Conservation (phyloP, 2,329 filamentous ascomycete species). For the Fusarium armeniacum region DNA sequence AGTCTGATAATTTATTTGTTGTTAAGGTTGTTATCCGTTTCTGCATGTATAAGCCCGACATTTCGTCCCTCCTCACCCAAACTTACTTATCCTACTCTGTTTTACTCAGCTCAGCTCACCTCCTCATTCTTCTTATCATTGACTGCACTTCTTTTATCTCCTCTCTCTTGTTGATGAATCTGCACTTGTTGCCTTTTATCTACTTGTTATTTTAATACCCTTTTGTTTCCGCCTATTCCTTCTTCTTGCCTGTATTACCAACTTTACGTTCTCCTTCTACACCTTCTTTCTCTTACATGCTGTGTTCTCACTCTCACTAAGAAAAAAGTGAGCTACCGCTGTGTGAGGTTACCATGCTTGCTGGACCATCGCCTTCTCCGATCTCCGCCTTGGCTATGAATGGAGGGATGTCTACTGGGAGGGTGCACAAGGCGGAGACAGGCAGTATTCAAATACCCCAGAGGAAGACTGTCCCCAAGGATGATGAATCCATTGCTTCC, state of each 20-base stretch:
- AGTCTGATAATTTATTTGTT: slow-evolving; percentile 19
- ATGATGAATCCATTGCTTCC: slow-evolving; percentile 35
- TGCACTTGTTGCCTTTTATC: slow-evolving; percentile 19
- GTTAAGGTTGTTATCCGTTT: slow-evolving; percentile 13
- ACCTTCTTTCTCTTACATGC: slow-evolving; percentile 5
- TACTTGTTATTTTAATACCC: not conserved
- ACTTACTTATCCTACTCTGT: not conserved
- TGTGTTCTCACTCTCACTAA: slow-evolving; percentile 16
- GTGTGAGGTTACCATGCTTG: slow-evolving; percentile 34
- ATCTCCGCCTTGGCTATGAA: slow-evolving; percentile 27
- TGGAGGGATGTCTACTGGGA: slow-evolving; percentile 5
- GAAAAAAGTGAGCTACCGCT: slow-evolving; percentile 16
- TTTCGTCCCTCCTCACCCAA: slow-evolving; percentile 16
- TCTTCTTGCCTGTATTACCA: not conserved
- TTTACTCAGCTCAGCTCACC: slow-evolving; percentile 13
- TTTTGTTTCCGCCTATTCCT: not conserved
- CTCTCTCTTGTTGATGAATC: not conserved
- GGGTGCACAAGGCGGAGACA: slow-evolving; percentile 22
- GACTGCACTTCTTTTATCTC: slow-evolving; percentile 7
- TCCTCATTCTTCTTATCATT: slow-evolving; percentile 10
- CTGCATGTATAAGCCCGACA: slow-evolving; percentile 32
- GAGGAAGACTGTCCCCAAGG: slow-evolving; percentile 16
- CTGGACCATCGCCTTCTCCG: slow-evolving; percentile 32
- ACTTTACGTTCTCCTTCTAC: slow-evolving; percentile 5
- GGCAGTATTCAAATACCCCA: slow-evolving; percentile 42